Evolutionary conservation across 495 filamentous ascomycete species (phyloP).

Genomic region (Melanomma pulvis-pyrius): DNA sequence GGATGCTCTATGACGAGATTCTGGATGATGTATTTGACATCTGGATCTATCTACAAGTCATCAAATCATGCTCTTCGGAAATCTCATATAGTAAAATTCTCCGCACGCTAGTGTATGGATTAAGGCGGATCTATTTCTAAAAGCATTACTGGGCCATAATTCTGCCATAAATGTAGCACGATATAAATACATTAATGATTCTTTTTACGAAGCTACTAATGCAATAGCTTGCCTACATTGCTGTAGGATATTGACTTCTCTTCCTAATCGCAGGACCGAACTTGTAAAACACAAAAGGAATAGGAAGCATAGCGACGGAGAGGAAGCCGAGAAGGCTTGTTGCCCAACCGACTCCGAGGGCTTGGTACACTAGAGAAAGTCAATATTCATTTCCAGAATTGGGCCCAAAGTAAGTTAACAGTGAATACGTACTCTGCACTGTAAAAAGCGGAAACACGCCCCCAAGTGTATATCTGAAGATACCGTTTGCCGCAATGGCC

Average conservation of each 20-base stretch:
- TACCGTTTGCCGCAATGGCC: constrained; percentile 64
- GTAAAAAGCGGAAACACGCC: constrained; percentile 67
- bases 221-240: constrained; percentile 5
- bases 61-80: too few relatives aligned
- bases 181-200: too few relatives aligned
- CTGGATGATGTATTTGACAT: too few relatives aligned
- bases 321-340: constrained; percentile 51
- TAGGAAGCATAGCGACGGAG: constrained; percentile 45
- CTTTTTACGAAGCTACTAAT: too few relatives aligned
- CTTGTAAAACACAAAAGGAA: constrained; percentile 50
- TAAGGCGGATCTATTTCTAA: too few relatives aligned
- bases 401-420: too few relatives aligned
- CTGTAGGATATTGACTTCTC: constrained; percentile 31
- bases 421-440: constrained; percentile 45
- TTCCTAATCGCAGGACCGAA: constrained; percentile 43
- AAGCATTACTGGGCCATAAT: too few relatives aligned
- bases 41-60: too few relatives aligned
- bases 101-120: too few relatives aligned
- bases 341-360: constrained; percentile 50
- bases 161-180: too few relatives aligned
- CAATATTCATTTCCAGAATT: not conserved
- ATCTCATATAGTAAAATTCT: too few relatives aligned
- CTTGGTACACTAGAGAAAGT: constrained; percentile 43
- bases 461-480: constrained; percentile 64
- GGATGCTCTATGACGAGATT: too few relatives aligned